These are phyloP conservation scores for Suillus placidus DNA, from an alignment of 768 basidiomycete genomes.

Conservation along the genomic window DNA sequence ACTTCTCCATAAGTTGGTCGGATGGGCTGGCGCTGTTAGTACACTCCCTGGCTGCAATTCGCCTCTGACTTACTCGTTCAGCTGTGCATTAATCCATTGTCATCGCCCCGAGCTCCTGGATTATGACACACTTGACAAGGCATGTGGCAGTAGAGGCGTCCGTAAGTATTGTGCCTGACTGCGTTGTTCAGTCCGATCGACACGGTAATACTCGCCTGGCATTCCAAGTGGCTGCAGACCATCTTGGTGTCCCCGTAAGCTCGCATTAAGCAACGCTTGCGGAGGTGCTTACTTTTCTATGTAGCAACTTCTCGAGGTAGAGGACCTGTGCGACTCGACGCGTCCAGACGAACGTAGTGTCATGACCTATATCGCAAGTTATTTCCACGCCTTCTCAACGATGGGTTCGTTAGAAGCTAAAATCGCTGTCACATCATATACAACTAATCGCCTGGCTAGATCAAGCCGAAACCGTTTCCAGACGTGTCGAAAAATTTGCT, in stretches of 20 bases:
- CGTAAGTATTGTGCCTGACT: conserved; percentile 14
- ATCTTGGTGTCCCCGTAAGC: conserved; percentile 88
- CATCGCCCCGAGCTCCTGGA: conserved; percentile 96
- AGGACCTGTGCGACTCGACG: conserved; percentile 87
- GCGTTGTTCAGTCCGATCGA: conserved; percentile 58
- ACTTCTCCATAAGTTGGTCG: conserved; percentile 91
- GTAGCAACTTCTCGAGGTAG: conserved; percentile 94
- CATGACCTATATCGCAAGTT: conserved; percentile 98
- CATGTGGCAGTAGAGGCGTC: conserved; percentile 25
- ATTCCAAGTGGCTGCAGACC: conserved; percentile 84
- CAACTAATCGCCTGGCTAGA: conserved; percentile 48
- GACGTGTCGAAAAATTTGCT: conserved; percentile 94
- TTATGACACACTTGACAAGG: conserved; percentile 86
- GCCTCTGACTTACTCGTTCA: conserved; percentile 36
- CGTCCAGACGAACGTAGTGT: conserved; percentile 95
- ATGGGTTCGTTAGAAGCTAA: conserved; percentile 66
- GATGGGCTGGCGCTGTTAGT: conserved; percentile 93
- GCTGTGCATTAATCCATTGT: conserved; percentile 96
- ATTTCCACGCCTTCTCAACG: conserved; percentile 96
- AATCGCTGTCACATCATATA: not conserved
- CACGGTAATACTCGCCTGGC: conserved; percentile 86
- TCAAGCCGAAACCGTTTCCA: conserved; percentile 91
- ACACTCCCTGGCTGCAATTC: conserved; percentile 2
- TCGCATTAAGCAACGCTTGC: not conserved
- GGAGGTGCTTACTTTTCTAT: not conserved